These are phyloP conservation scores for Elongisporangium senticosum DNA, from an alignment of 352 stramenopile genomes.

Conservation along the genomic window DNA sequence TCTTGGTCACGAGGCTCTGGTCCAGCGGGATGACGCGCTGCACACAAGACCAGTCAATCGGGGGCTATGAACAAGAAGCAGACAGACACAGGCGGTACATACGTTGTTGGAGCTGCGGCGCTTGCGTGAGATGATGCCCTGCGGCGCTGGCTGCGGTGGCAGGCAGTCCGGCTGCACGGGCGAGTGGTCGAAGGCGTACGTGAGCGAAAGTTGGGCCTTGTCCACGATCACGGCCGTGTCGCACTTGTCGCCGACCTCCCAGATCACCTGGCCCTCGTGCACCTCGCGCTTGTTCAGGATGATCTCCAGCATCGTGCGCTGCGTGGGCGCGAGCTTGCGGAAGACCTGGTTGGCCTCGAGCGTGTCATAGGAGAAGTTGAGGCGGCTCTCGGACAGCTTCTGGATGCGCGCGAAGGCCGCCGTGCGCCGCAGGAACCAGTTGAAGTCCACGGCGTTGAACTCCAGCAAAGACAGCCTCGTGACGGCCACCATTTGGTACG, in stretches of 20 bases:
- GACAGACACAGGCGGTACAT: conserved; percentile 10
- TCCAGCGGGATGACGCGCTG: conserved; percentile 60
- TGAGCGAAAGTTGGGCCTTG: conserved; percentile 66
- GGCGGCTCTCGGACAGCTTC: conserved; percentile 57
- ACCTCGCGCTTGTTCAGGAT: conserved; percentile 57
- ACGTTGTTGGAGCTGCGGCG: conserved; percentile 44
- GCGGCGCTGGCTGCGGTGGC: conserved; percentile 8
- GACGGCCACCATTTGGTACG: conserved; percentile 57
- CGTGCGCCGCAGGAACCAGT: conserved; percentile 79
- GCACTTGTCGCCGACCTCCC: conserved; percentile 63
- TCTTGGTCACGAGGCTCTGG: conserved; percentile 38
- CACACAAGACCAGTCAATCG: conserved; percentile 5
- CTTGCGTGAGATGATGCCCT: conserved; percentile 14
- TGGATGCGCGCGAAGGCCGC: conserved; percentile 66
- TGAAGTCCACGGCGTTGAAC: conserved; percentile 81
- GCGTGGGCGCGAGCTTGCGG: conserved; percentile 63
- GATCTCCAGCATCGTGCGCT: conserved; percentile 87
- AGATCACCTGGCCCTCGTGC: conserved; percentile 62
- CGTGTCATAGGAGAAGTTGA: conserved; percentile 79
- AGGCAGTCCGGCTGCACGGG: conserved; percentile 2
- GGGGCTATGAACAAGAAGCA: background rate
- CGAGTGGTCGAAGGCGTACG: conserved; percentile 14
- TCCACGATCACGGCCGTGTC: conserved; percentile 70
- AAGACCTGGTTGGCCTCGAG: conserved; percentile 82
- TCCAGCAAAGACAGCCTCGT: conserved; percentile 71